Evolutionary conservation across 2,329 filamentous ascomycete genomes (phyloP).

Genomic region (Clonostachys rhizophaga): DNA sequence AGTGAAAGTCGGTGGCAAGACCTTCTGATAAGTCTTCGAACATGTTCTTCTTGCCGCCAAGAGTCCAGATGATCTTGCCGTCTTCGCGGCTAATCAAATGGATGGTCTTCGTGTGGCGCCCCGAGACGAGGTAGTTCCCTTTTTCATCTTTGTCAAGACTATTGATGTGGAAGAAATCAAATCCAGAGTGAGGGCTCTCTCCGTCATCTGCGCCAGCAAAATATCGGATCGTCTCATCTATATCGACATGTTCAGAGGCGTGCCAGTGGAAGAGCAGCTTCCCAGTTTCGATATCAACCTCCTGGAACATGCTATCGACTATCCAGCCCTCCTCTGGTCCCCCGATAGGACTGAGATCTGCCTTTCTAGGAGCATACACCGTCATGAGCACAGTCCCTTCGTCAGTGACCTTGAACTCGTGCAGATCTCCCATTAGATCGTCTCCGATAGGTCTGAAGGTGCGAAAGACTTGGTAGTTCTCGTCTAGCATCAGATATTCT

Average conservation of each 20-base stretch:
- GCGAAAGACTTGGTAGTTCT: conserved; percentile 18
- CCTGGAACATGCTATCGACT: conserved; percentile 29
- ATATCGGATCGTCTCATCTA: conserved; percentile 7
- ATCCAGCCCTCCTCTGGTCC: conserved; percentile 16
- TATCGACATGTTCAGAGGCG: conserved; percentile 18
- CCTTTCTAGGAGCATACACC: conserved; percentile 22
- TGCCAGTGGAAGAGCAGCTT: conserved; percentile 42
- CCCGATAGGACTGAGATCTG: conserved; percentile 14
- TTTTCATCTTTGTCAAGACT: conserved; percentile 43
- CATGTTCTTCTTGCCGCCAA: conserved; percentile 41
- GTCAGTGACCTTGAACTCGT: conserved; percentile 33
- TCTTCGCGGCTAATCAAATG: conserved; percentile 38
- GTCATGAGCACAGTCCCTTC: conserved; percentile 31
- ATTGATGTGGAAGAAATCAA: conserved; percentile 55
- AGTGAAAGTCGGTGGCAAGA: conserved; percentile 26
- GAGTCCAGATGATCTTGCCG: conserved; percentile 45
- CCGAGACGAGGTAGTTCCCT: conserved; percentile 51
- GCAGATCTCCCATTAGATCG: conserved; percentile 15
- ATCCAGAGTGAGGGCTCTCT: conserved; percentile 16
- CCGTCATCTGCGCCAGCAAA: conserved; percentile 5
- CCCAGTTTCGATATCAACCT: conserved; percentile 45
- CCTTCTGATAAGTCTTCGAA: conserved; percentile 25
- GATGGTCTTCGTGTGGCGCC: conserved; percentile 40
- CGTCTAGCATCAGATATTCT: conserved; percentile 15
- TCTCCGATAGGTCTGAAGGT: conserved; percentile 13